These are phyloP conservation scores for Clonostachys rosea DNA, from an alignment of 2,329 filamentous ascomycete genomes.

Conservation along the genomic window DNA sequence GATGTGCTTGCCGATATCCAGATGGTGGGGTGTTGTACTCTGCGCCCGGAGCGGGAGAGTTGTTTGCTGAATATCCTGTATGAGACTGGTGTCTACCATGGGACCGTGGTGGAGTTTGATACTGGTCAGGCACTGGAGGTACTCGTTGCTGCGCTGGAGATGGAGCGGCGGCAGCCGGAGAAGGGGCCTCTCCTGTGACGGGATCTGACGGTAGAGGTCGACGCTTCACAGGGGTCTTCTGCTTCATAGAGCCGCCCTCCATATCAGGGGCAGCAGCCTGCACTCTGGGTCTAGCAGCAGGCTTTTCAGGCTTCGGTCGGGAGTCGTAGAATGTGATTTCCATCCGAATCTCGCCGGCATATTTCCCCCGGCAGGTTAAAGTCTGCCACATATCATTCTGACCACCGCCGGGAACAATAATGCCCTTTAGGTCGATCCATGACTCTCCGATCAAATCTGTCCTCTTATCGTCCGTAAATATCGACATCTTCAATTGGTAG, in stretches of 20 bases:
- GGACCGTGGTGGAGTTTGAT: slow-evolving; percentile 40
- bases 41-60: slow-evolving; percentile 46
- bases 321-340: slow-evolving; percentile 96
- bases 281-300: slow-evolving; percentile 46
- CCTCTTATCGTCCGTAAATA: slow-evolving; percentile 98
- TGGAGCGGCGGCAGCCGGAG: slow-evolving; percentile 19
- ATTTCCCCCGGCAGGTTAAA: slow-evolving; percentile 85
- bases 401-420: slow-evolving; percentile 83
- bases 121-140: slow-evolving; percentile 22
- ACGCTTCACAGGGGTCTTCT: slow-evolving; percentile 67
- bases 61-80: slow-evolving; percentile 36
- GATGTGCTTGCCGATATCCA: slow-evolving; percentile 21
- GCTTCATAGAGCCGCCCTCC: slow-evolving; percentile 32
- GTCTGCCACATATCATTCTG: slow-evolving; percentile 91
- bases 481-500: slow-evolving; percentile 88
- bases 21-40: slow-evolving; percentile 42
- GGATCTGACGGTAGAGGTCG: slow-evolving; percentile 81
- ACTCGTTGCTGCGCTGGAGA: slow-evolving; percentile 3
- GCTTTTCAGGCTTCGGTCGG: slow-evolving; percentile 74
- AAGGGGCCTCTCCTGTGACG: slow-evolving; percentile 45
- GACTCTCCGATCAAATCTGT: slow-evolving; percentile 95
- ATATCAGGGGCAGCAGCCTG: slow-evolving; percentile 26
- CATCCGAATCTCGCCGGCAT: slow-evolving; percentile 89
- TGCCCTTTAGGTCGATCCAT: slow-evolving; percentile 77
- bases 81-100: slow-evolving; percentile 34